A percentile compares a stretch with the other conserved stretches of the same genome.
phyloP scores from a whole-genome alignment of 176 grass and related monocot species.

The Sorghum bicolor region DNA sequence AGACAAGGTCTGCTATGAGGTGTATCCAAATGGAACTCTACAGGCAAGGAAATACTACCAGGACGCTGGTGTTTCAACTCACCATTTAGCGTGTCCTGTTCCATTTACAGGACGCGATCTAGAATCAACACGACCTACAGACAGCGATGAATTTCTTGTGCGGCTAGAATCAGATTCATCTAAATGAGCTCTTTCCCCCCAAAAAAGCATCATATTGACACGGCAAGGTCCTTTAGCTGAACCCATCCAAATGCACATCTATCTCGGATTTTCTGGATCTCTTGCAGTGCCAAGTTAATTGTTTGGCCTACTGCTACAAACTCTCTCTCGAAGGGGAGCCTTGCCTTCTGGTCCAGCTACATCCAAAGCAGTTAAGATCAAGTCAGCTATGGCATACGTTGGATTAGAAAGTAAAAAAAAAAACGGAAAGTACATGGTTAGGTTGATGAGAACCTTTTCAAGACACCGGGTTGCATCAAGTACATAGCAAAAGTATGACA shows the following conservation, averaged over 20 bases:
- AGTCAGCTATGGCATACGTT: neutral
- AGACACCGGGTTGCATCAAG: slow-evolving; percentile 67
- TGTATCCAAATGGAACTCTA: neutral
- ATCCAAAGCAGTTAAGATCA: slow-evolving; percentile 28
- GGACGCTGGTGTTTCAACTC: neutral
- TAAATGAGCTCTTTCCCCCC: slow-evolving; percentile 19
- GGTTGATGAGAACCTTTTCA: slow-evolving; percentile 63
- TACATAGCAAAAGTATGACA: slow-evolving; percentile 88
- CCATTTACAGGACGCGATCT: neutral
- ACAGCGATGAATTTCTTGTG: neutral
- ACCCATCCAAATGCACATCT: slow-evolving; percentile 88
- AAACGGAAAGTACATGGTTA: neutral
- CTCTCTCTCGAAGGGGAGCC: slow-evolving; percentile 60
- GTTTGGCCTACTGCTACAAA: slow-evolving; percentile 48
- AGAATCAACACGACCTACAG: neutral
- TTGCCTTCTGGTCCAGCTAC: slow-evolving; percentile 76
- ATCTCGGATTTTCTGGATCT: slow-evolving; percentile 78
- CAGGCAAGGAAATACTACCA: neutral
- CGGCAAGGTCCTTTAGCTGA: slow-evolving; percentile 54
- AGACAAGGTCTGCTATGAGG: neutral
- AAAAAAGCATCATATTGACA: slow-evolving; percentile 55
- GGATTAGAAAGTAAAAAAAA: neutral
- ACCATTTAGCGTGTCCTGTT: neutral
- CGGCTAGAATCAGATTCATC: slow-evolving; percentile 5
- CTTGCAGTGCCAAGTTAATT: slow-evolving; percentile 48